Base-by-base conservation (phyloP, 2,329 filamentous ascomycete genomes). In the Ceratocystiopsis brevicomis region DNA sequence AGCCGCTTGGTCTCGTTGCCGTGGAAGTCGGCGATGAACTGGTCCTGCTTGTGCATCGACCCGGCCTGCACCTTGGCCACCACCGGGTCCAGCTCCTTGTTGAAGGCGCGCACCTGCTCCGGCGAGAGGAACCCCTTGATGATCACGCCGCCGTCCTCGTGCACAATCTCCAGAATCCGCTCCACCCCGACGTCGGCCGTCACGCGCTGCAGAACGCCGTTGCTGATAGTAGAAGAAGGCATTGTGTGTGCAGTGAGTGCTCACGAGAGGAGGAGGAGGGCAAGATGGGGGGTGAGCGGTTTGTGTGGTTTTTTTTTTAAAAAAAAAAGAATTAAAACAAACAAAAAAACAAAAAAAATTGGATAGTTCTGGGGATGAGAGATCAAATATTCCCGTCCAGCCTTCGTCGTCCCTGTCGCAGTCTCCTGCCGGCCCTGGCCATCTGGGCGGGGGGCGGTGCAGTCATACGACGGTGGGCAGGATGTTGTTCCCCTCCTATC, bases 1-100 rank as follows among this genome's bases (percentile, higher is more conserved):
- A 54, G 41, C 6, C 53, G 53, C 45, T 53, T 53, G 4, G 53
- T 56, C 21, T 51, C 47, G 43, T 51, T 38, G 16, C 53, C 53
- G 47, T 53, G 48, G 40, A 56, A 56, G 25, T 50, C 52, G 19
- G 44, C 36, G n/a, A 39, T 39, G 38, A 39, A 39, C 9, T 16
- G 12, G 38, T 39, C 25, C 15, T 33, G 15, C 38, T 13, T 32
- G 25, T 39, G n/a, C 12, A 35, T 38, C 5, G 53, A 36, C 0
- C 42, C 42, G 6, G 42, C 8, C 12, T n/a, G 2, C 10, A 40
- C 3, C 32, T 46, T 46, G 38, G 47, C 48, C 35, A 56, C 41
- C 19, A 42, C 38, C 13, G 52, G 51, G 38, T 54, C 45, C 16
- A 54, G 45, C 37, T 56, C 53, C 30, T 43, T 39, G 45, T 54